Base-by-base conservation (phyloP, 805 yeast genomes). In the Yamadazyma insecticola region DNA sequence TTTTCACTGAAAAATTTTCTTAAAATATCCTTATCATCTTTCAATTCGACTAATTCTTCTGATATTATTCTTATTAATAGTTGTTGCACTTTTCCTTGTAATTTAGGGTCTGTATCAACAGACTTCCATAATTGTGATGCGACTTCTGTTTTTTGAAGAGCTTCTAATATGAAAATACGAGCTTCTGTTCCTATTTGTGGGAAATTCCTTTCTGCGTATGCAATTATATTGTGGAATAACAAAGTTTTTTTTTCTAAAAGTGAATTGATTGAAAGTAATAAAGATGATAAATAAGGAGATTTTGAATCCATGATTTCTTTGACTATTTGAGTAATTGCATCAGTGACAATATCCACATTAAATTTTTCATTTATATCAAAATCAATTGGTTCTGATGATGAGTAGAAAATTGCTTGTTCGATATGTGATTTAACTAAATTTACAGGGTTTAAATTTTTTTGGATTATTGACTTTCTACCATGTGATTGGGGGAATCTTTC, bases 341-440 rank as follows among this genome's bases (percentile, higher is more conserved):
- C 37, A 13, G 36, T 17, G 2, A 59, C 38, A 1, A 36, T 33
- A 3, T 37, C 37, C 6, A 41, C 37, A 4, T 51, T 30, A 27
- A 32, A 44, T 0, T 40, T 53, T 19, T 69, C 76, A 6, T 28
- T 19, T 2, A 52, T 37, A 17, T 69, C 68, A 34, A 76, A 55
- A 6, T 67, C 66, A 3, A 74, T 55, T 10, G 65, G 70, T 3
- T 65, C 25, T 55, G 70, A 48, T 54, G 63, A 56, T 2, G 76
- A 70, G 40, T 75, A 83, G 45, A 79, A 81, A 1, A 89, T 74
- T 0, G 89, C 95, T 55, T 89, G 97, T 43, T 82, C 92, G 14
- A 90, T 74, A 44, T 80, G 89, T 0, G 86, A 73, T 48, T 79
- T 80, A 20, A 84, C 63, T 28, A 78, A 66, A n/a, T 44, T 42